Conservation (phyloP, 257 asterid species). For the Asclepias syriaca region DNA sequence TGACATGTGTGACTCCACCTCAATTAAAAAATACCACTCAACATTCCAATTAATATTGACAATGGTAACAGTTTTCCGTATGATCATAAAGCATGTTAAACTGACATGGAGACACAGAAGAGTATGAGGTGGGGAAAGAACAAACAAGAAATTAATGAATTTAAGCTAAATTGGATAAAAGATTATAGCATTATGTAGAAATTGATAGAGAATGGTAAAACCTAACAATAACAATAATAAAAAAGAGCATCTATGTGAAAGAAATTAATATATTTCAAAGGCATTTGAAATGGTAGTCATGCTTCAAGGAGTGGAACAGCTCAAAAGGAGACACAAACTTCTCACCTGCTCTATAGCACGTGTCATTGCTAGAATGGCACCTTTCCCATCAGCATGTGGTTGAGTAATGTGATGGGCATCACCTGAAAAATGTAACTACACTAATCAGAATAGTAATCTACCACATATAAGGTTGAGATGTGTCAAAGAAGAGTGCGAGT, state of each 20-base stretch:
- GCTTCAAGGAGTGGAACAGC: neutral
- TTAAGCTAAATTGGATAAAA: neutral
- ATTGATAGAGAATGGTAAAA: too few species aligned
- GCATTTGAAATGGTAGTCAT: neutral
- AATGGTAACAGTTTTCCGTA: too few species aligned
- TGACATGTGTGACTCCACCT: neutral
- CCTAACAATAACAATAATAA: neutral
- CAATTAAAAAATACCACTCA: neutral
- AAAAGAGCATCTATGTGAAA: neutral
- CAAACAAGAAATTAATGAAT: neutral
- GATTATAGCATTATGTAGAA: too few species aligned
- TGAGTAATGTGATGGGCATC: conserved; percentile 94
- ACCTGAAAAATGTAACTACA: conserved; percentile 42
- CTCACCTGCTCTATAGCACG: conserved; percentile 83
- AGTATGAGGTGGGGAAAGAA: too few species aligned
- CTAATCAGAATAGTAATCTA: neutral
- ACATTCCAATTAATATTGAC: neutral
- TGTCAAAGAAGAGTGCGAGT: neutral
- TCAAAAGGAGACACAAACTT: neutral
- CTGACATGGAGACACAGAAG: neutral
- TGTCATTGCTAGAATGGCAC: conserved; percentile 85
- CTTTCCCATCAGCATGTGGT: conserved; percentile 88
- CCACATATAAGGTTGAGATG: neutral
- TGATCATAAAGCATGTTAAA: neutral
- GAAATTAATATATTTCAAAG: neutral